phyloP scores from a whole-genome alignment of 768 basidiomycete species.

The Hypholoma fasciculare region DNA sequence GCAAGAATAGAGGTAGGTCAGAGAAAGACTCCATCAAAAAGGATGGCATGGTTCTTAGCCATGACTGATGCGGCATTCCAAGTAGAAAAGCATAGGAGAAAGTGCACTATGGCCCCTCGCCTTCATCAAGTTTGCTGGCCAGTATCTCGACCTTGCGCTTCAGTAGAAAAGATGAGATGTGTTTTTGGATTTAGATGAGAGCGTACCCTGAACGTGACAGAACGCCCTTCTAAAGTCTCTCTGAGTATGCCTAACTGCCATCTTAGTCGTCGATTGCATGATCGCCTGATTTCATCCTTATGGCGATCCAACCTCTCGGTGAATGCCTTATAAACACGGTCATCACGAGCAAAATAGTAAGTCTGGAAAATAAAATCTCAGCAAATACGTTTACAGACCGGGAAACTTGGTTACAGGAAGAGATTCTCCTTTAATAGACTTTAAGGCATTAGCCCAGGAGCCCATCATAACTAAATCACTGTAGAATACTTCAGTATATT shows the following conservation, averaged over 20 bases:
- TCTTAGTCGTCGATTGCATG: slow-evolving; percentile 56
- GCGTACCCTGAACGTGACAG: slow-evolving; percentile 65
- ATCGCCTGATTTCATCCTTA: slow-evolving; percentile 45
- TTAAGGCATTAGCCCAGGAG: slow-evolving; percentile 70
- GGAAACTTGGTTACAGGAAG: slow-evolving; percentile 62
- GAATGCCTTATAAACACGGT: slow-evolving; percentile 78
- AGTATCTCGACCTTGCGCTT: slow-evolving; percentile 69
- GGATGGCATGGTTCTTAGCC: not conserved
- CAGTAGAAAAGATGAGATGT: not conserved
- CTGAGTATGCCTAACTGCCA: slow-evolving; percentile 70
- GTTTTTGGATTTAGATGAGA: not conserved
- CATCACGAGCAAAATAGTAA: slow-evolving; percentile 94
- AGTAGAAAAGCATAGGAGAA: not conserved
- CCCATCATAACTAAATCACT: slow-evolving; percentile 80
- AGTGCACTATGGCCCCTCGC: slow-evolving; percentile 43
- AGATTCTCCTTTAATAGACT: slow-evolving; percentile 56
- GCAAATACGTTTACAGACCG: not conserved
- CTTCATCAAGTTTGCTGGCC: slow-evolving; percentile 62
- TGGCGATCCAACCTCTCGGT: slow-evolving; percentile 45
- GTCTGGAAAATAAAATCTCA: slow-evolving; percentile 40
- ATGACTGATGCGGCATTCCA: too few species aligned
- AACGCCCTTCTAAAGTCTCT: slow-evolving; percentile 65
- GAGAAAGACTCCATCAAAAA: not conserved
- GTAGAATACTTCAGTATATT: not conserved
- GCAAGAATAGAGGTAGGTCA: slow-evolving; percentile 33